Evolutionary conservation across 2,329 filamentous ascomycete species (phyloP), one percentile per base, ranked within the genome.

Genomic region (Aspergillus aculeatinus): DNA sequence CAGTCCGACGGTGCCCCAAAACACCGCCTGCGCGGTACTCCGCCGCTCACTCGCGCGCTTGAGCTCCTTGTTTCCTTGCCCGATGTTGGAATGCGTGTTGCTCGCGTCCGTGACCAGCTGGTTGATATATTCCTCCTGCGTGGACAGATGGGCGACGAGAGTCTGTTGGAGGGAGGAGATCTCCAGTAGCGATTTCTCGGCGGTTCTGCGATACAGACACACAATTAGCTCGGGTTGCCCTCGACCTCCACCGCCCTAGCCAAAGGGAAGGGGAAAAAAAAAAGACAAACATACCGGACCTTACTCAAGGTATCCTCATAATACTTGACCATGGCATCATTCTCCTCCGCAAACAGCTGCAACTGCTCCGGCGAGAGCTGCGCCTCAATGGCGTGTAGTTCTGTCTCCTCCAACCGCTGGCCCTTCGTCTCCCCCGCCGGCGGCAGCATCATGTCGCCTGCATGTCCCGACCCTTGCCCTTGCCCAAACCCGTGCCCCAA

Each of bases 231-330:
- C 27, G 9, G 27, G 7, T 29, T 29, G 7, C 27, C 9, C 7
- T 29, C 7, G 27, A 10, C 27, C 10, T 9, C 7, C 2, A 7
- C 27, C 27, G 10, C 27, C 27, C 27, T 0, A 1, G 27, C 27
- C 39, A 11, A 33, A 23, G 51, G 44, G n/a, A n/a, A n/a, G n/a
- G 10, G 51, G 3, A 19, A 16, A 56, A 19, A 56, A 19, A 49
- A 9, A 21, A 44, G n/a, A n/a, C 23, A 16, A 47, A 83, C 90
- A 57, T 85, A 96, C 91, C 89, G 90, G 66, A 98, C 92, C 83
- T 98, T 95, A 75, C 93, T 89, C 73, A 98, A 80, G n/a, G 91
- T 92, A 77, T 90, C 92, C 76, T 97, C 92, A 76, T 96, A 96
- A 76, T 96, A 91, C 75, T 90, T 90, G 68, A 98, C 83, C 88